Evolutionary conservation across 2,329 filamentous ascomycete genomes (phyloP).

Genomic region (Phoma sp.): DNA sequence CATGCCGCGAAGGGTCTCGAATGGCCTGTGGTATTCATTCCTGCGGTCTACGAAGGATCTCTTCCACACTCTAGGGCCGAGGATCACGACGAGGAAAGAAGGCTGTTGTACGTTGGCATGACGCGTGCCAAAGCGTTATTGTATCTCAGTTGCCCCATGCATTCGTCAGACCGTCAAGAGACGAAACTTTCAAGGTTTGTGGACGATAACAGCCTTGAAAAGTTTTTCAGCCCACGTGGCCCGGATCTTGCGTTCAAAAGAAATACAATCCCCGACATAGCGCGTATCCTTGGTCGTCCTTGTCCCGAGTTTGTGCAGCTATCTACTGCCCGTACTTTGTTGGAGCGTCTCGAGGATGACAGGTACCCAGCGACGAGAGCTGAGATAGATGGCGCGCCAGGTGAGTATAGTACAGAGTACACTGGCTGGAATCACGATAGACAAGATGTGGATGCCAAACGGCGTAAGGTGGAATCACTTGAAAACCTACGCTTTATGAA

Average conservation of each 20-base stretch:
- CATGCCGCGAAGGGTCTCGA: slow-evolving; percentile 95
- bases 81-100: slow-evolving; percentile 83
- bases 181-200: slow-evolving; percentile 77
- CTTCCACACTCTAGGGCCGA: slow-evolving; percentile 89
- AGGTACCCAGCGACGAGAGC: slow-evolving; percentile 43
- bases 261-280: slow-evolving; percentile 67
- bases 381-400: slow-evolving; percentile 40
- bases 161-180: slow-evolving; percentile 66
- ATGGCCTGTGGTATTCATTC: slow-evolving; percentile 95
- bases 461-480: slow-evolving; percentile 32
- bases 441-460: slow-evolving; percentile 25
- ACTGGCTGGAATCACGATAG: slow-evolving; percentile 14
- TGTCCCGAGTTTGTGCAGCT: slow-evolving; percentile 58
- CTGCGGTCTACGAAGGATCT: slow-evolving; percentile 85
- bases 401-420: slow-evolving; percentile 25
- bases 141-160: slow-evolving; percentile 81
- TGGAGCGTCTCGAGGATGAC: slow-evolving; percentile 45
- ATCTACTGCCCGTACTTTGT: slow-evolving; percentile 24
- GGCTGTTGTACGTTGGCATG: slow-evolving; percentile 95
- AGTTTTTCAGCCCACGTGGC: slow-evolving; percentile 65
- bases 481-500: neutral
- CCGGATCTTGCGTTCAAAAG: slow-evolving; percentile 67
- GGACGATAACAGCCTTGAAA: slow-evolving; percentile 58
- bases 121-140: slow-evolving; percentile 86
- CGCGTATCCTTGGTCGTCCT: slow-evolving; percentile 70